A percentile compares a stretch with the other conserved stretches of the same genome.
phyloP scores from a whole-genome alignment of 495 filamentous ascomycete species.

The Paragyromitra xinjiangensis region DNA sequence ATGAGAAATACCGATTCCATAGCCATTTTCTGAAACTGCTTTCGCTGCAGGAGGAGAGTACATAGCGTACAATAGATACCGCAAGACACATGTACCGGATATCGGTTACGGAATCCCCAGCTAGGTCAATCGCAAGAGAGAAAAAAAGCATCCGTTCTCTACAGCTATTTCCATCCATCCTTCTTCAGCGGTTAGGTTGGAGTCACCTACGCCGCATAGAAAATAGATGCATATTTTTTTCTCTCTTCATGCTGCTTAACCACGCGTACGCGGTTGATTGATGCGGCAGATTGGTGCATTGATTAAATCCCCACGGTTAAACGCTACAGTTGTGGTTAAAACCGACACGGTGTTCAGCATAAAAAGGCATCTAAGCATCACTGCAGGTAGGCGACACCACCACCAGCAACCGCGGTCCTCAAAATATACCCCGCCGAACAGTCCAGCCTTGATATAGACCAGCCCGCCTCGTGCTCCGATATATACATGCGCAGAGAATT shows the following conservation, averaged over 20 bases:
- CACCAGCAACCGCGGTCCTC: background rate
- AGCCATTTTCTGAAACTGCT: constrained; percentile 20
- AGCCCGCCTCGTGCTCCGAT: background rate
- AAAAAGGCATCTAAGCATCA: background rate
- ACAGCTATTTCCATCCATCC: background rate
- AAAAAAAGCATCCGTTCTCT: background rate
- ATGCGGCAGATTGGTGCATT: constrained; percentile 27
- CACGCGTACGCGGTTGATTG: constrained; percentile 46
- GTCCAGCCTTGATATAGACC: background rate
- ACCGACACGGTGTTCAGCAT: constrained; percentile 19
- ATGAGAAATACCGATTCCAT: constrained; percentile 8
- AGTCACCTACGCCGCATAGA: constrained; percentile 12
- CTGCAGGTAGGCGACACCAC: background rate
- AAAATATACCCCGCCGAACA: background rate
- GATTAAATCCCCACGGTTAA: constrained; percentile 1
- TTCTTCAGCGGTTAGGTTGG: background rate
- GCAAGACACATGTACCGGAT: background rate
- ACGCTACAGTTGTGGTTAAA: constrained; percentile 6
- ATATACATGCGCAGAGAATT: background rate
- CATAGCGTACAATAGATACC: constrained; percentile 8
- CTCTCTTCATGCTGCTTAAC: constrained; percentile 15
- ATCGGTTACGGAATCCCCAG: background rate
- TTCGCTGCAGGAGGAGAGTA: constrained; percentile 4
- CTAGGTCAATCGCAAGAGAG: background rate
- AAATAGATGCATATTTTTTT: constrained; percentile 15